Conservation (phyloP, 441 rosid species). For the Populus hybrid region DNA sequence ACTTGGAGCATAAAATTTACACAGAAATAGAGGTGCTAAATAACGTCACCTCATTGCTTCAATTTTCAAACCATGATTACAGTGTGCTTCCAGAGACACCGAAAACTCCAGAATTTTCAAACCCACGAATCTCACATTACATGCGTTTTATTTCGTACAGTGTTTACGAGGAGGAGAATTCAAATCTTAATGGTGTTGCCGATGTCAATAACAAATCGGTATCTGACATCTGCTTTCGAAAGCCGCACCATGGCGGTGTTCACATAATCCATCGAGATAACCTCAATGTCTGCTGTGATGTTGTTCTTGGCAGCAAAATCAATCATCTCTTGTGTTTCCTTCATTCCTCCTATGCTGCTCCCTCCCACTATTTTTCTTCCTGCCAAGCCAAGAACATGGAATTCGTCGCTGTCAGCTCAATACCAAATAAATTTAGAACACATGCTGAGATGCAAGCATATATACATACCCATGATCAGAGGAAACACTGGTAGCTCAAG, state of each 20-base stretch:
- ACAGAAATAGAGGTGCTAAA: no score
- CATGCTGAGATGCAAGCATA: background rate
- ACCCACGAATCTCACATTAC: no score
- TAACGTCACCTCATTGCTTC: no score
- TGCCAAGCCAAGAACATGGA: background rate
- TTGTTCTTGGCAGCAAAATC: slow-evolving; percentile 53
- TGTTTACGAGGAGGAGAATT: no score
- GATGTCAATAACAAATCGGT: slow-evolving; percentile 61
- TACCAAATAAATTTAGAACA: background rate
- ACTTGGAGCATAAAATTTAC: no score
- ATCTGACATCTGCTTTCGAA: slow-evolving; percentile 47
- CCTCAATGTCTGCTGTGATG: slow-evolving; percentile 51
- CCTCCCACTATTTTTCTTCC: slow-evolving; percentile 51
- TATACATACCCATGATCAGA: slow-evolving; percentile 35
- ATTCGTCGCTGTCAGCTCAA: background rate
- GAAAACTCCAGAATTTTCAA: no score
- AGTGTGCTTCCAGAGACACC: no score
- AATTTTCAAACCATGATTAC: no score
- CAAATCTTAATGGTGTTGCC: slow-evolving; percentile 27
- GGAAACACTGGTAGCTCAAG: slow-evolving; percentile 46
- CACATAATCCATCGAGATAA: slow-evolving; percentile 43
- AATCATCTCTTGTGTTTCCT: slow-evolving; percentile 57
- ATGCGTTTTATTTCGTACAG: no score
- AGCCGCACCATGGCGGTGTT: slow-evolving; percentile 56
- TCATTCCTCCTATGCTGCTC: slow-evolving; percentile 47